These are phyloP conservation scores for Beauveria rudraprayagi DNA, from an alignment of 2,329 filamentous ascomycete genomes.

Conservation along the genomic window DNA sequence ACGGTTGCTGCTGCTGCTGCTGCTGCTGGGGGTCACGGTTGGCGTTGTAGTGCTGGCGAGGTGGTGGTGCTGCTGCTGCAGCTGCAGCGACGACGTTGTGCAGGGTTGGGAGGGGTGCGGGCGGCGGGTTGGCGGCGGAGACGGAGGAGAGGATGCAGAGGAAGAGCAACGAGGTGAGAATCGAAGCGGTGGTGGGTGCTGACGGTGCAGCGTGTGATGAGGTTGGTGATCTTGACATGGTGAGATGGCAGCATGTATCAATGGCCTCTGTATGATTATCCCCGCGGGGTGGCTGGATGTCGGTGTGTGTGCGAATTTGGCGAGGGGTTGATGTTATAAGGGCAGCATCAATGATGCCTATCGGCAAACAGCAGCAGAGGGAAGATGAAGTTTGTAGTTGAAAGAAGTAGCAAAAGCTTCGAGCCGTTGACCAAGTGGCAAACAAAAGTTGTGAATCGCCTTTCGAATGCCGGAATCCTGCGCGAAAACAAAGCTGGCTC, in stretches of 20 bases:
- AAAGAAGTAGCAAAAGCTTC: background rate
- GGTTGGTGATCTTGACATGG: background rate
- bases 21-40: slow-evolving; percentile 2
- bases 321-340: background rate
- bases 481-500: background rate
- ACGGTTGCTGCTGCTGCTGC: background rate
- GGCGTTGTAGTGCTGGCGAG: background rate
- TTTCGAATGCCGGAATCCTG: background rate
- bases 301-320: background rate
- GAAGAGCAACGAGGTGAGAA: background rate
- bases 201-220: too few species aligned
- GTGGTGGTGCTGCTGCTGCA: background rate
- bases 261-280: background rate
- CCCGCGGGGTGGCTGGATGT: background rate
- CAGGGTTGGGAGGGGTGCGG: background rate
- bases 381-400: too few species aligned
- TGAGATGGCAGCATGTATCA: background rate
- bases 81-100: background rate
- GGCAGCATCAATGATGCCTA: background rate
- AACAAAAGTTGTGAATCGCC: background rate
- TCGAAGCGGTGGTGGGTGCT: background rate
- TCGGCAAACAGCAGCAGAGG: too few species aligned
- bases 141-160: background rate
- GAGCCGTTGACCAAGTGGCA: background rate
- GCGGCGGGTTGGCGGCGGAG: background rate